Percentiles rank a stretch among this genome's conserved stretches.
phyloP scores from a whole-genome alignment of 768 basidiomycete species.

The Suillus sp. region DNA sequence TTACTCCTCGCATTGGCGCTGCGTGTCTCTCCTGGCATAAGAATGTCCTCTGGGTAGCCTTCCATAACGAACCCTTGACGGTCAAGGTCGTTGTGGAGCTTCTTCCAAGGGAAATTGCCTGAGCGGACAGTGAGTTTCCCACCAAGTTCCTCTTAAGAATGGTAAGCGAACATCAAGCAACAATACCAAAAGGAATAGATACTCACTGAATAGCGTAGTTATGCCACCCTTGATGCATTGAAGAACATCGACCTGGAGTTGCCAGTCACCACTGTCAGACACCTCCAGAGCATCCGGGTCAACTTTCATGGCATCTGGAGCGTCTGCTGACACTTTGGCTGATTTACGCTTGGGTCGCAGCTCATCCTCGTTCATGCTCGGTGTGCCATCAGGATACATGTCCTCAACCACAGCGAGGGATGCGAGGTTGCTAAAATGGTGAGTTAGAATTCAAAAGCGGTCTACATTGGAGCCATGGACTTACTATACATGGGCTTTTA shows the following conservation, averaged over 20 bases:
- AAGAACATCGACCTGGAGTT: not conserved
- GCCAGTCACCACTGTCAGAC: not conserved
- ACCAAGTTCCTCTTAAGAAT: not conserved
- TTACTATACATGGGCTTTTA: not conserved
- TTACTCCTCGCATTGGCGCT: not conserved
- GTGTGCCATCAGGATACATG: no score
- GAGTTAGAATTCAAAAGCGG: no score
- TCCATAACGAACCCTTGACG: constrained; percentile 6
- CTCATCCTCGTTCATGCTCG: not conserved
- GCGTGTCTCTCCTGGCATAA: constrained; percentile 7
- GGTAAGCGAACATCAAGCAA: not conserved
- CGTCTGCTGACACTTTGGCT: not conserved
- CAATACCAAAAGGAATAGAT: not conserved
- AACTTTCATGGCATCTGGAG: not conserved
- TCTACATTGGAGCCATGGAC: not conserved
- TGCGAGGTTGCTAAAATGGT: no score
- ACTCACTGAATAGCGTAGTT: not conserved
- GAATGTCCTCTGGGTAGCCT: not conserved
- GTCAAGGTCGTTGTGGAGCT: not conserved
- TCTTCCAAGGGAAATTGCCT: constrained; percentile 9
- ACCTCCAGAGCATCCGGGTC: not conserved
- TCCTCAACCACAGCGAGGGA: no score
- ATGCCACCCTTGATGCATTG: not conserved
- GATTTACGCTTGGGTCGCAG: not conserved
- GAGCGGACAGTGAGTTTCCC: not conserved